Evolutionary conservation across 805 yeast genomes (phyloP).

Genomic region (Wickerhamomyces sydowiorum): DNA sequence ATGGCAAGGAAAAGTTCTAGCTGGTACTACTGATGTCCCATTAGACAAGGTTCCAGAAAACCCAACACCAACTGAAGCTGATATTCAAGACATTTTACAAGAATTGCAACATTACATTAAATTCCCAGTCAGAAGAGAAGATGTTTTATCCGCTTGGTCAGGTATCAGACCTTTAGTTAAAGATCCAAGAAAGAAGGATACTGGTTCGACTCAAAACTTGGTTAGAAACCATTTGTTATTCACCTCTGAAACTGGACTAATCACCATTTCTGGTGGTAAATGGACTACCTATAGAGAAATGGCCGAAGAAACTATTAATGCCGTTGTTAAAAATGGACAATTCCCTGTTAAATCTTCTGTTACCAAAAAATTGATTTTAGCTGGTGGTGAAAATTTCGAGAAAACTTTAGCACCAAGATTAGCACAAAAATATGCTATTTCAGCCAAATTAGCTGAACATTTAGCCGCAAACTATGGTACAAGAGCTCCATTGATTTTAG

Average conservation of each 20-base stretch:
- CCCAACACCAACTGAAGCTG: conserved; percentile 85
- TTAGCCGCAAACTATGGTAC: conserved; percentile 86
- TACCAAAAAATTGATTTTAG: conserved; percentile 44
- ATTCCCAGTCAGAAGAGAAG: conserved; percentile 83
- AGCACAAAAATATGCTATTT: conserved; percentile 70
- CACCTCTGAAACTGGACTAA: conserved; percentile 65
- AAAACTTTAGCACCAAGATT: conserved; percentile 69
- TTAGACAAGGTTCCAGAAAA: conserved; percentile 60
- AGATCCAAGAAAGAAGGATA: conserved; percentile 58
- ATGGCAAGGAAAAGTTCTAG: conserved; percentile 95
- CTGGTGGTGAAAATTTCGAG: conserved; percentile 81
- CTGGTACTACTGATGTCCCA: conserved; percentile 96
- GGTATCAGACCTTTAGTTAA: conserved; percentile 94
- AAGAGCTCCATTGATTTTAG: conserved; percentile 75
- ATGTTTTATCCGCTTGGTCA: conserved; percentile 93
- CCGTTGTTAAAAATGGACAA: conserved; percentile 48
- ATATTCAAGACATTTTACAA: conserved; percentile 77
- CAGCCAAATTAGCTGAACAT: conserved; percentile 73
- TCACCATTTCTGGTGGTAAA: conserved; percentile 94
- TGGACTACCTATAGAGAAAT: conserved; percentile 98
- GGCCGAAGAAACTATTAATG: conserved; percentile 91
- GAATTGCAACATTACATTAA: conserved; percentile 88
- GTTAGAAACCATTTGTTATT: conserved; percentile 86
- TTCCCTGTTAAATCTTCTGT: conserved; percentile 35
- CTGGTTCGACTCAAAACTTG: conserved; percentile 69